Evolutionary conservation across 2,329 filamentous ascomycete species (phyloP).

Genomic region (Fusarium sp.): DNA sequence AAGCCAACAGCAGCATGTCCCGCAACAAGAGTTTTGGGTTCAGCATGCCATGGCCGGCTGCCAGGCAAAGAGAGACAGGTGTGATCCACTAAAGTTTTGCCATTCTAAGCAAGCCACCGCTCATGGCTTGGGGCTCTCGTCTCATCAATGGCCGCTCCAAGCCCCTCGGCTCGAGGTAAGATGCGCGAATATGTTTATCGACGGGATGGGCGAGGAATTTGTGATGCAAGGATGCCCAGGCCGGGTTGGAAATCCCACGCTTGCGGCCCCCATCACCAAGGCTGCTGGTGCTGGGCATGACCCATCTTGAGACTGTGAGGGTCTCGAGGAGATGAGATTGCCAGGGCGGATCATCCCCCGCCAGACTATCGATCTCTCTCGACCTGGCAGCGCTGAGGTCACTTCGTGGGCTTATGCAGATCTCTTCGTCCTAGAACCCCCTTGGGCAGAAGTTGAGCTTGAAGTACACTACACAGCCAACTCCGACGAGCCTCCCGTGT

Average conservation of each 20-base stretch:
- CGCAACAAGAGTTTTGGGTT: constrained; percentile 26
- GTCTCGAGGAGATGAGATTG: constrained; percentile 29
- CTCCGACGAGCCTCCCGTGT: background rate
- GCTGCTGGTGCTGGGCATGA: constrained; percentile 15
- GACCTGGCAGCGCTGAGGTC: constrained; percentile 5
- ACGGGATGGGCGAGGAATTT: constrained; percentile 29
- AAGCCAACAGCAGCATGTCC: constrained; percentile 17
- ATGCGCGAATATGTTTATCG: constrained; percentile 12
- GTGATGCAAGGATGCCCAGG: constrained; percentile 32
- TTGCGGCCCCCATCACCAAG: constrained; percentile 23
- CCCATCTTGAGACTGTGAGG: constrained; percentile 16
- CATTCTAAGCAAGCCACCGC: constrained; percentile 36
- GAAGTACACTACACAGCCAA: background rate
- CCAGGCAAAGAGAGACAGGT: constrained; percentile 18
- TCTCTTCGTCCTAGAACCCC: constrained; percentile 5
- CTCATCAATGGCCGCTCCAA: constrained; percentile 16
- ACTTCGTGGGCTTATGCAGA: constrained; percentile 10
- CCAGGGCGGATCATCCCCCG: constrained; percentile 22
- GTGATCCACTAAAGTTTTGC: constrained; percentile 39
- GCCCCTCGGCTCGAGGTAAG: constrained; percentile 9
- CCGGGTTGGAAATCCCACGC: constrained; percentile 23
- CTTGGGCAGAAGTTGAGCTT: constrained; percentile 5
- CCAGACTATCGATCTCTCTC: constrained; percentile 18
- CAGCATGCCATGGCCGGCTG: constrained; percentile 5
- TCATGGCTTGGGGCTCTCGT: constrained; percentile 12